A percentile compares a stretch with the other conserved stretches of the same genome.
Conservation (phyloP, 129 eudicot genomes). For the Escallonia rubra region DNA sequence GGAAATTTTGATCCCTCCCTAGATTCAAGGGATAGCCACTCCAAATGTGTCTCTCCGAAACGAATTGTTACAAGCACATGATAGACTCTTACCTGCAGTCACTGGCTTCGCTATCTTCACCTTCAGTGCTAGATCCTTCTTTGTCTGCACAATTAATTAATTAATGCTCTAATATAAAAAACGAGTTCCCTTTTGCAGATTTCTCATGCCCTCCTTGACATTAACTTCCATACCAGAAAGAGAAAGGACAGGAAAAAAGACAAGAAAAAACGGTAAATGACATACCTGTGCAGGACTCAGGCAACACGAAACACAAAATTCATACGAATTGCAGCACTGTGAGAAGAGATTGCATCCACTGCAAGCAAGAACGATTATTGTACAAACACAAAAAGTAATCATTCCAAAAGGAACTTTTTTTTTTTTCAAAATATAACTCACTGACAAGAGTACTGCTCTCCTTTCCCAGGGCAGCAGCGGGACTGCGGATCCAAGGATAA, state of each 20-base stretch:
- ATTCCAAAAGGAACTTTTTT: too few species aligned
- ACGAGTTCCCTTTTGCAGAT: not conserved
- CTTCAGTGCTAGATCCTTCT: constrained; percentile 43
- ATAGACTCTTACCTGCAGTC: constrained; percentile 56
- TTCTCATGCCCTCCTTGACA: not conserved
- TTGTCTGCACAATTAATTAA: constrained; percentile 38
- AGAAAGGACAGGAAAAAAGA: not conserved
- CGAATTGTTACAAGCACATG: too few species aligned
- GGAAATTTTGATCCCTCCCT: too few species aligned
- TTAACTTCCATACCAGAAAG: not conserved
- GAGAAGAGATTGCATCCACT: constrained; percentile 83
- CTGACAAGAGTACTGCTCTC: constrained; percentile 86
- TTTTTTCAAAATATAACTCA: constrained; percentile 31
- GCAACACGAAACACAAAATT: constrained; percentile 96
- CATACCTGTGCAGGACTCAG: constrained; percentile 57
- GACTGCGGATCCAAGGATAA: constrained; percentile 70
- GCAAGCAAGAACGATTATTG: constrained; percentile 10
- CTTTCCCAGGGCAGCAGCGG: constrained; percentile 64
- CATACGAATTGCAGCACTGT: constrained; percentile 90
- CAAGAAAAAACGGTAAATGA: constrained; percentile 1
- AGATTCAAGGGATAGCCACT: too few species aligned
- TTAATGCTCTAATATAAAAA: not conserved
- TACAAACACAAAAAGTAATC: too few species aligned
- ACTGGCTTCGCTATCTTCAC: constrained; percentile 82
- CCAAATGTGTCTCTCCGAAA: too few species aligned